A percentile compares a stretch with the other conserved stretches of the same genome.
Conservation (phyloP, 352 stramenopile species). For the Phytophthora macrochlamydospora region DNA sequence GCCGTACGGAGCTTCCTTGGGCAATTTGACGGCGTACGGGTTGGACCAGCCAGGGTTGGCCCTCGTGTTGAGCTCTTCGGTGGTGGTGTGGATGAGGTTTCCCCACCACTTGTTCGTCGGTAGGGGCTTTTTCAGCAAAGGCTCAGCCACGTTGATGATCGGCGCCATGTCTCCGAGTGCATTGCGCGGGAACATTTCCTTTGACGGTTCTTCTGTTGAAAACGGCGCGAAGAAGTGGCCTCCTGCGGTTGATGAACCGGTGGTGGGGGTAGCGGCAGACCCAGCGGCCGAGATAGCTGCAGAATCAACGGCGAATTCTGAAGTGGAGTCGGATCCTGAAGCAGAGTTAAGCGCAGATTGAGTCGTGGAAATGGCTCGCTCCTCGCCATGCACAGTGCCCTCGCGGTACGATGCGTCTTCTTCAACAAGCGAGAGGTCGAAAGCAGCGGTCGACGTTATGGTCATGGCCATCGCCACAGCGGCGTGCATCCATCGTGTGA, state of each 20-base stretch:
- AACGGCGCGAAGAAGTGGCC: constrained; percentile 40
- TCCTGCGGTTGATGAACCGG: not conserved
- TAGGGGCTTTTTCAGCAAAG: constrained; percentile 46
- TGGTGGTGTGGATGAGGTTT: constrained; percentile 66
- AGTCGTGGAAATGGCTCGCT: constrained; percentile 5
- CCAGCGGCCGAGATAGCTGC: constrained; percentile 1
- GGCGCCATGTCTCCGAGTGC: constrained; percentile 49
- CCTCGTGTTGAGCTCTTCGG: constrained; percentile 40
- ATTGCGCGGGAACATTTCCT: constrained; percentile 48
- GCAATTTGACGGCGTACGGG: constrained; percentile 66
- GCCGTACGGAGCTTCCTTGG: constrained; percentile 46
- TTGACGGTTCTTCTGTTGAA: constrained; percentile 39
- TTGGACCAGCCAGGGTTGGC: constrained; percentile 65
- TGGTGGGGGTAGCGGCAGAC: not conserved
- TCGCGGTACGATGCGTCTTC: constrained; percentile 14
- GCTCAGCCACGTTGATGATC: constrained; percentile 57
- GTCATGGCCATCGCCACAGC: constrained; percentile 17
- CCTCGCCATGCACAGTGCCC: constrained; percentile 18
- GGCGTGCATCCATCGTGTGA: constrained; percentile 15
- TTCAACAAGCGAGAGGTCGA: constrained; percentile 25
- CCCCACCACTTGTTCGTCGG: constrained; percentile 86
- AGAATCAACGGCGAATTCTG: not conserved
- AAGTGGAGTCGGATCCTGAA: constrained; percentile 1
- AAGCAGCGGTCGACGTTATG: constrained; percentile 6
- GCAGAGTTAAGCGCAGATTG: not conserved